A percentile compares a stretch with the other conserved stretches of the same genome.
Conservation (phyloP, 768 basidiomycete species). For the Naganishia antarctica region DNA sequence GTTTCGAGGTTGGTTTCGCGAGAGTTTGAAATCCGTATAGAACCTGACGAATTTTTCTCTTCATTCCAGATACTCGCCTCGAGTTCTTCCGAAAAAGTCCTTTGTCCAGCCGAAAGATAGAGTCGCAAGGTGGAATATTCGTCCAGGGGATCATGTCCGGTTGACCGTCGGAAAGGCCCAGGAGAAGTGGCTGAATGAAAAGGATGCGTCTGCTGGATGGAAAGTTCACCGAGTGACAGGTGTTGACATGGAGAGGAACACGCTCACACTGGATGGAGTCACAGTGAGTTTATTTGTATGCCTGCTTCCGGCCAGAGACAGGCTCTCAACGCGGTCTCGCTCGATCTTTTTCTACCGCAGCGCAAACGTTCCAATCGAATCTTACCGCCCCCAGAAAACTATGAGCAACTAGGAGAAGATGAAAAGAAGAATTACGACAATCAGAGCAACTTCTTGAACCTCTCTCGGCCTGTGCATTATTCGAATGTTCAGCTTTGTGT, state of each 20-base stretch:
- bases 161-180: conserved; percentile 38
- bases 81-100: conserved; percentile 29
- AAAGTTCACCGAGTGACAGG: conserved; percentile 42
- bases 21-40: background rate
- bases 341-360: conserved; percentile 21
- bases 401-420: conserved; percentile 28
- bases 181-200: conserved; percentile 41
- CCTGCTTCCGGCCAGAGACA: too few species aligned
- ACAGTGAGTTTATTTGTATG: conserved; percentile 40
- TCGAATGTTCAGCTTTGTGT: conserved; percentile 46
- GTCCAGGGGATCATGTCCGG: conserved; percentile 44
- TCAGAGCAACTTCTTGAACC: conserved; percentile 31
- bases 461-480: conserved; percentile 42
- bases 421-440: conserved; percentile 31
- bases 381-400: conserved; percentile 33
- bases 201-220: conserved; percentile 35
- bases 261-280: conserved; percentile 37
- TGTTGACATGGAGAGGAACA: conserved; percentile 42
- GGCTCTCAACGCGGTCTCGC: too few species aligned
- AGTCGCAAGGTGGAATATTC: conserved; percentile 43
- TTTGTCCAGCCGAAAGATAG: conserved; percentile 39
- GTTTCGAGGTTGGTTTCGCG: conserved; percentile 20
- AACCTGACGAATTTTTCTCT: background rate
- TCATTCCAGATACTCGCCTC: conserved; percentile 26
- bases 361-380: conserved; percentile 35